A percentile compares a stretch with the other conserved stretches of the same genome.
phyloP scores from a whole-genome alignment of 305 asterid genomes.

The Euphrasia arctica region DNA sequence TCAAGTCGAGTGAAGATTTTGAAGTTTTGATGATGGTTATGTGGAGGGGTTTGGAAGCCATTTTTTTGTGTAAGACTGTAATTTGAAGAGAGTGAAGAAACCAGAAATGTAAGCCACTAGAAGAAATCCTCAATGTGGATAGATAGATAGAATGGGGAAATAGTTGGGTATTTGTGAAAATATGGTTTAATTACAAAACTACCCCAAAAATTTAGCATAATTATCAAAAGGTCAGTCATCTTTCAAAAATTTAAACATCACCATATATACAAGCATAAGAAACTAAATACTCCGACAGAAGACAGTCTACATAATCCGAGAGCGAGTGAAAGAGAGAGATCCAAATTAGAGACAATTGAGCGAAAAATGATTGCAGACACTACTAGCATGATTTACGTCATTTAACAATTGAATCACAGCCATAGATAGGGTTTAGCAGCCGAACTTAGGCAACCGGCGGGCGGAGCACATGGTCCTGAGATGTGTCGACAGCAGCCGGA shows the following conservation, averaged over 20 bases:
- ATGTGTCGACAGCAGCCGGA: conserved; percentile 61
- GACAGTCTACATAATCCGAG: conserved; percentile 29
- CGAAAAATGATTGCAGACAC: conserved; percentile 31
- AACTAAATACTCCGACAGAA: conserved; percentile 13
- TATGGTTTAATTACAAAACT: no score
- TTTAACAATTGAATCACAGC: conserved; percentile 33
- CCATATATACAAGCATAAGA: no score
- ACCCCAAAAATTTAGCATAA: no score
- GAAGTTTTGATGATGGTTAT: conserved; percentile 30
- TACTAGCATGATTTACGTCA: neutral
- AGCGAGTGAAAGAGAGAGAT: conserved; percentile 26
- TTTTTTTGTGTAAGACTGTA: conserved; percentile 19
- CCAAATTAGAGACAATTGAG: conserved; percentile 34
- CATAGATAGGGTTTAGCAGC: conserved; percentile 25
- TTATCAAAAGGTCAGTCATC: no score
- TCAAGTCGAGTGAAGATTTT: conserved; percentile 27
- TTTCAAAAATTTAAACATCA: no score
- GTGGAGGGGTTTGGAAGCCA: conserved; percentile 49
- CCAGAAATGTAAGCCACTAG: conserved; percentile 17
- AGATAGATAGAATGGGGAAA: no score
- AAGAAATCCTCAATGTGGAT: neutral
- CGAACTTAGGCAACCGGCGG: conserved; percentile 60
- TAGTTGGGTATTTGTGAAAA: no score
- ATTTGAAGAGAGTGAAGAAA: neutral
- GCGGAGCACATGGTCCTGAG: conserved; percentile 67